A percentile compares a stretch with the other conserved stretches of the same genome.
phyloP scores from a whole-genome alignment of 345 rosid genomes.

The Gossypium anomalum region DNA sequence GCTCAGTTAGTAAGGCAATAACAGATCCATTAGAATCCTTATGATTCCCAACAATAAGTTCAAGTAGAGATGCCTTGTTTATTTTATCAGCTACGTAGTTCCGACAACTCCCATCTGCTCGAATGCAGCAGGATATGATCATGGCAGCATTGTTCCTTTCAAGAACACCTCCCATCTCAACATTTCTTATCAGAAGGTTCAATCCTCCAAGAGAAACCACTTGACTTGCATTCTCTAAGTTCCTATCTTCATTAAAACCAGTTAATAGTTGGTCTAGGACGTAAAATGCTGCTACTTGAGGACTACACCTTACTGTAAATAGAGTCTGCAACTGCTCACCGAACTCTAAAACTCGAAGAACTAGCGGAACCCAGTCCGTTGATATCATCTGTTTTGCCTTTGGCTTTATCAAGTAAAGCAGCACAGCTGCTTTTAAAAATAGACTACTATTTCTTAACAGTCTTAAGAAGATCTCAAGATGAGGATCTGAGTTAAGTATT shows the following conservation, averaged over 20 bases:
- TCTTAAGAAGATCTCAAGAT: constrained; percentile 47
- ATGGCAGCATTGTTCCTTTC: constrained; percentile 39
- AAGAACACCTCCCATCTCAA: constrained; percentile 28
- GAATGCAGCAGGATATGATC: constrained; percentile 42
- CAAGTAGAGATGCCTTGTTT: constrained; percentile 43
- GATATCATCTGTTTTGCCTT: constrained; percentile 65
- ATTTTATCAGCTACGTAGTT: constrained; percentile 48
- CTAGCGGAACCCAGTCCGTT: constrained; percentile 47
- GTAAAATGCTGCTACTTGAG: constrained; percentile 55
- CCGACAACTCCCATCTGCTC: constrained; percentile 42
- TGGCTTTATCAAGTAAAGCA: constrained; percentile 54
- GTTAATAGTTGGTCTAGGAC: constrained; percentile 51
- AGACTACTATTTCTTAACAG: constrained; percentile 48
- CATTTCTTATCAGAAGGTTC: constrained; percentile 28
- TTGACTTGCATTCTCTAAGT: constrained; percentile 55
- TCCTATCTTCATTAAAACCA: constrained; percentile 54
- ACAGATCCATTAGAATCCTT: constrained; percentile 21
- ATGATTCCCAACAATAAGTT: constrained; percentile 41
- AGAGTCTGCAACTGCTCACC: constrained; percentile 57
- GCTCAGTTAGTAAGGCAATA: constrained; percentile 37
- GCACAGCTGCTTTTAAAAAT: constrained; percentile 54
- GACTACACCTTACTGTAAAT: constrained; percentile 42
- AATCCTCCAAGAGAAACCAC: constrained; percentile 53
- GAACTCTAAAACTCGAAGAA: constrained; percentile 57
- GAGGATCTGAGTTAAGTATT: constrained; percentile 46